Conservation (phyloP, 1,284 basidiomycete species). For the Mycena sp. region DNA sequence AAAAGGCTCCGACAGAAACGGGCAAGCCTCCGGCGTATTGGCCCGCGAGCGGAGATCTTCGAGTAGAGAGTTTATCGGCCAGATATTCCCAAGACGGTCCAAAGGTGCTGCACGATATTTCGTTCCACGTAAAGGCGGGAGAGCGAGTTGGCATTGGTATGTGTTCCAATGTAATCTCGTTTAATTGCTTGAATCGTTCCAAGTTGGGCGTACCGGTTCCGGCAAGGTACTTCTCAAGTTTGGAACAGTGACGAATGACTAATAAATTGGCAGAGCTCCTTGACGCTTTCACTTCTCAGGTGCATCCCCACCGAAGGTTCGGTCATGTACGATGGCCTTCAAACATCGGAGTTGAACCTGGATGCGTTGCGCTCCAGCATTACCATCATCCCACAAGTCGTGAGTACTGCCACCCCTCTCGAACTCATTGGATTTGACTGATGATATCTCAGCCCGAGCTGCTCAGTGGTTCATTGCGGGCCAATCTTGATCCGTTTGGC, state of each 20-base stretch:
- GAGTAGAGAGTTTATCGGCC: slow-evolving; percentile 69
- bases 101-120: slow-evolving; percentile 63
- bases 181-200: not conserved
- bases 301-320: slow-evolving; percentile 67
- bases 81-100: slow-evolving; percentile 61
- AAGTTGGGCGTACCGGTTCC: slow-evolving; percentile 78
- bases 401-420: slow-evolving; percentile 48
- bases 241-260: slow-evolving; percentile 48
- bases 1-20: slow-evolving; percentile 57
- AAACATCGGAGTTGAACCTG: slow-evolving; percentile 64
- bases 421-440: slow-evolving; percentile 30
- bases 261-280: slow-evolving; percentile 49
- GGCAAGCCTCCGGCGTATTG: slow-evolving; percentile 80
- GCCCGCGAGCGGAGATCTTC: slow-evolving; percentile 77
- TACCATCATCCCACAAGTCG: slow-evolving; percentile 69
- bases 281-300: slow-evolving; percentile 61
- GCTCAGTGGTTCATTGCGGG: slow-evolving; percentile 63
- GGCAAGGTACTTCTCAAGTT: slow-evolving; percentile 63
- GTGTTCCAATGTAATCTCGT: slow-evolving; percentile 24
- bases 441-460: slow-evolving; percentile 67
- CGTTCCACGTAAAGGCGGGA: slow-evolving; percentile 65
- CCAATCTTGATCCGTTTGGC: slow-evolving; percentile 77
- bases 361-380: slow-evolving; percentile 69
- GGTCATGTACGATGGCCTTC: slow-evolving; percentile 61
- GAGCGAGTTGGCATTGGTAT: slow-evolving; percentile 69